phyloP scores from a whole-genome alignment of 441 rosid genomes.

The Flueggea neowawraea region DNA sequence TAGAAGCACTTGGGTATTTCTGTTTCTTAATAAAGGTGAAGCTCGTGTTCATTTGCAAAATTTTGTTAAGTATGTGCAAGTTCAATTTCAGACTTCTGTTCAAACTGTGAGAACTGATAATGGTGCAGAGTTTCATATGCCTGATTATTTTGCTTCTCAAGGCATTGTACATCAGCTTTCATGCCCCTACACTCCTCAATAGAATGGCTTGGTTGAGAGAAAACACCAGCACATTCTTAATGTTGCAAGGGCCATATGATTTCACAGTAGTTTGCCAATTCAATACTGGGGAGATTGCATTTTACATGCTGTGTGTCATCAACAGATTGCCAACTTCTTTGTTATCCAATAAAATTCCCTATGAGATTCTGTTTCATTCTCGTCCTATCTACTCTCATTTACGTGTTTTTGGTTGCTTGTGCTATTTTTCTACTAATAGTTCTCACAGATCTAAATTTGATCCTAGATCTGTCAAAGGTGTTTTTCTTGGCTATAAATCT shows the following conservation, averaged over 20 bases:
- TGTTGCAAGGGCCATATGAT: background rate
- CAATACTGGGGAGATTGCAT: background rate
- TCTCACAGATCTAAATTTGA: no score
- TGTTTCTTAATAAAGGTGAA: background rate
- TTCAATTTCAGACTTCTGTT: background rate
- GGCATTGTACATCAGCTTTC: background rate
- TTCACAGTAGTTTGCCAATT: background rate
- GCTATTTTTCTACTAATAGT: no score
- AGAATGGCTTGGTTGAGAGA: background rate
- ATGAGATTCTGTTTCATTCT: conserved; percentile 1
- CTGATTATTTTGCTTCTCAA: background rate
- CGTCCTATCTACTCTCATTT: no score
- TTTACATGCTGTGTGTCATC: background rate
- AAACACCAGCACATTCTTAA: conserved; percentile 4
- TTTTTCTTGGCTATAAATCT: no score
- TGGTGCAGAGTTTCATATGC: background rate
- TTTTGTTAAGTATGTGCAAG: background rate
- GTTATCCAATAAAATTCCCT: background rate
- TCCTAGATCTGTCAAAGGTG: no score
- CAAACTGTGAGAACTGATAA: background rate
- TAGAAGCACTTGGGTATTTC: background rate
- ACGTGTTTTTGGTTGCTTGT: no score
- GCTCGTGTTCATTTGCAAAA: rapidly evolving
- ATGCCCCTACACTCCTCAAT: conserved; percentile 12
- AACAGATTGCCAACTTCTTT: background rate